These are phyloP conservation scores for Ceriops decandra DNA, from an alignment of 345 rosid genomes.

Conservation along the genomic window DNA sequence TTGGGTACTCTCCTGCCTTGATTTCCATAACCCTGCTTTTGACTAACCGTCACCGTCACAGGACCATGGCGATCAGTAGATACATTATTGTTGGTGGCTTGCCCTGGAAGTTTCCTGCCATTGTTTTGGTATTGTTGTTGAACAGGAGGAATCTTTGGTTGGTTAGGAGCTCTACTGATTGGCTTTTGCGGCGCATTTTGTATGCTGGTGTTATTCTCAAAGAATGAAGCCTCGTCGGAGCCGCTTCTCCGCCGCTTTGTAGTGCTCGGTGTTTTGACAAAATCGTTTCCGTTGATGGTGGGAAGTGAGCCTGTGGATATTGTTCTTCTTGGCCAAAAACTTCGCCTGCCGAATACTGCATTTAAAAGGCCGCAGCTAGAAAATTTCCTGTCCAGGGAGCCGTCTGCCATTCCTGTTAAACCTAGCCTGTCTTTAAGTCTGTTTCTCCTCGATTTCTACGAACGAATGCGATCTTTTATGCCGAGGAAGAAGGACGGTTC, in stretches of 20 bases:
- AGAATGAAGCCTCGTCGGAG: constrained; percentile 43
- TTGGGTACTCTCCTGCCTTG: constrained; percentile 50
- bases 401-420: constrained; percentile 26
- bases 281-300: constrained; percentile 23
- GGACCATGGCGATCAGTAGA: background rate
- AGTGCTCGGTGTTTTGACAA: constrained; percentile 37
- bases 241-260: constrained; percentile 46
- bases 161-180: constrained; percentile 29
- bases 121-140: constrained; percentile 9
- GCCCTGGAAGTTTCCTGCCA: constrained; percentile 16
- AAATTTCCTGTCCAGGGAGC: constrained; percentile 40
- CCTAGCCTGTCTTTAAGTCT: no score
- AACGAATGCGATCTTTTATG: background rate
- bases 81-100: background rate
- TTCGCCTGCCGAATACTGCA: constrained; percentile 58
- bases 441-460: background rate
- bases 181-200: constrained; percentile 26
- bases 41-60: background rate
- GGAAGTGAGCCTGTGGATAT: constrained; percentile 50
- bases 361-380: constrained; percentile 63
- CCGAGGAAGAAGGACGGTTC: background rate
- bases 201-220: constrained; percentile 13
- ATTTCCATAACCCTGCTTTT: constrained; percentile 27
- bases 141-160: constrained; percentile 22
- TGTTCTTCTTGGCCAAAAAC: constrained; percentile 54